These are phyloP conservation scores for Xylaria sp. DNA, from an alignment of 2,329 filamentous ascomycete genomes.

Conservation along the genomic window DNA sequence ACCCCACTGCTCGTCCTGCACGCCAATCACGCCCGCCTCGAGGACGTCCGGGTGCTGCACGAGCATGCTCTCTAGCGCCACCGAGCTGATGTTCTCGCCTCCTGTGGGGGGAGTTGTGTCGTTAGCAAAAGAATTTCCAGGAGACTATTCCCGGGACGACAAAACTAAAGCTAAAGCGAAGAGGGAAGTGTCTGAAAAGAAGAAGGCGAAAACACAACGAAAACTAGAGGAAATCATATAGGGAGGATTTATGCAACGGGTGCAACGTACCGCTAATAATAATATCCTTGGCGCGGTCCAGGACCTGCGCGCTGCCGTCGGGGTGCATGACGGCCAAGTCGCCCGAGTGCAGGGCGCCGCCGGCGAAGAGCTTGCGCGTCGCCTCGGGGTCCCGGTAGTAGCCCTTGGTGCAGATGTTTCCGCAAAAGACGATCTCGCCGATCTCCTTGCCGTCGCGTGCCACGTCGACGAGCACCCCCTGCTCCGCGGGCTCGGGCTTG, in stretches of 20 bases:
- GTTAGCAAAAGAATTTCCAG: too few species aligned
- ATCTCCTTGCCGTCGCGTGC: conserved; percentile 77
- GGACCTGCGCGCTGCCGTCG: conserved; percentile 90
- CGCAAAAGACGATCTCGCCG: conserved; percentile 85
- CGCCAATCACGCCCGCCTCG: conserved; percentile 90
- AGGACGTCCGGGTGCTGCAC: conserved; percentile 88
- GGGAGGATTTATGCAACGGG: too few species aligned
- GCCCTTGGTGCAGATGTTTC: conserved; percentile 91
- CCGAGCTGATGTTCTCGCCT: conserved; percentile 95
- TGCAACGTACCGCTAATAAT: conserved; percentile 83
- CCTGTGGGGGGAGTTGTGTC: conserved; percentile 59
- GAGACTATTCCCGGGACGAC: too few species aligned
- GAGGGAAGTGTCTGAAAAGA: background rate
- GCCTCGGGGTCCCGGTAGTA: conserved; percentile 93
- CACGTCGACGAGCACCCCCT: conserved; percentile 70
- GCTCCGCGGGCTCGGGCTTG: conserved; percentile 77
- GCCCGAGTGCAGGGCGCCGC: conserved; percentile 87
- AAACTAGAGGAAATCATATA: background rate
- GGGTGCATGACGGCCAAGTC: conserved; percentile 94
- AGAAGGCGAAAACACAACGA: background rate
- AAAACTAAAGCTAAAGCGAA: too few species aligned
- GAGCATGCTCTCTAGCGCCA: conserved; percentile 91
- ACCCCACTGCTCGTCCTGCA: conserved; percentile 91
- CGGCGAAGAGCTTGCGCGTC: conserved; percentile 86
- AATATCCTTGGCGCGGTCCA: conserved; percentile 96